Conservation (phyloP, 768 basidiomycete species). For the Rhodotorula paludigena region DNA sequence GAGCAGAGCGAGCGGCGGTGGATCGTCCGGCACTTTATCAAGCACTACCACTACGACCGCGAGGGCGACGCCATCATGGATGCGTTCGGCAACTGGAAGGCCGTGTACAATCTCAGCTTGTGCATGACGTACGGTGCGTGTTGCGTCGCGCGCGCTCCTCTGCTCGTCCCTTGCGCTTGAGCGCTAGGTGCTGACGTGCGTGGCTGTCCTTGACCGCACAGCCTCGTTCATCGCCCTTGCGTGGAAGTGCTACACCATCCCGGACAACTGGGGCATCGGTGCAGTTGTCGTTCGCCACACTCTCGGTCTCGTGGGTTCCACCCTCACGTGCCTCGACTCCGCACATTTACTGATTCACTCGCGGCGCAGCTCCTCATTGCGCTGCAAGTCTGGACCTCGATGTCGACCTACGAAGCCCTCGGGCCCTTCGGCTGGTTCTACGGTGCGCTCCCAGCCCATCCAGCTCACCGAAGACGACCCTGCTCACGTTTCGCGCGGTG, state of each 20-base stretch:
- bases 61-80: conserved; percentile 78
- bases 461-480: background rate
- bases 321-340: no score
- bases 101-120: conserved; percentile 82
- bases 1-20: conserved; percentile 82
- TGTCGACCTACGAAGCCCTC: conserved; percentile 84
- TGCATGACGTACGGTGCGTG: conserved; percentile 84
- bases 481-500: no score
- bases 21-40: conserved; percentile 76
- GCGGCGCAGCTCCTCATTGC: conserved; percentile 65
- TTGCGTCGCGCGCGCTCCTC: background rate
- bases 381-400: conserved; percentile 84
- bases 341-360: conserved; percentile 4
- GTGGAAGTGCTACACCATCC: conserved; percentile 82
- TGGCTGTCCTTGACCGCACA: conserved; percentile 44
- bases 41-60: conserved; percentile 82
- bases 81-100: conserved; percentile 93
- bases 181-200: background rate
- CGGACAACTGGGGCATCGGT: conserved; percentile 78
- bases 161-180: conserved; percentile 10
- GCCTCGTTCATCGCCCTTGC: conserved; percentile 80
- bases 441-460: conserved; percentile 48
- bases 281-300: conserved; percentile 82
- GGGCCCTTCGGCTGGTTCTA: conserved; percentile 99
- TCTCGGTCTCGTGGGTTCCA: conserved; percentile 67